Percentiles rank a stretch among this genome's conserved stretches.
phyloP scores from a whole-genome alignment of 1,284 basidiomycete species.

The Ustilago curta region DNA sequence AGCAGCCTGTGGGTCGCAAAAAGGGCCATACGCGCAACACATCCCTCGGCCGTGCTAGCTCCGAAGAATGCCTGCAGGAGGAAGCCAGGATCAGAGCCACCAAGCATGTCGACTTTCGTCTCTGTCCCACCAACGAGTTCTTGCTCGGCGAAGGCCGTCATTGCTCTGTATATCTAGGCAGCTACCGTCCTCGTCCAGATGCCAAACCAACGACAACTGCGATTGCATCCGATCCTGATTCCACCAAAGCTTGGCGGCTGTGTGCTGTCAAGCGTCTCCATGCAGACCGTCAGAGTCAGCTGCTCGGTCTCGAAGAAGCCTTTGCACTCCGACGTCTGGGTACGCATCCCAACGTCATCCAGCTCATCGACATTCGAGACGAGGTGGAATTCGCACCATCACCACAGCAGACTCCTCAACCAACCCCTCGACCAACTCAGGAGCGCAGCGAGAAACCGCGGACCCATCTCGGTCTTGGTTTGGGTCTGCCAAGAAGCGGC shows the following conservation, averaged over 20 bases:
- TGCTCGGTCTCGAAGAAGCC: conserved; percentile 66
- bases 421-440: background rate
- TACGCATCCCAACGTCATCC: conserved; percentile 61
- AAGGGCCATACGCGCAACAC: conserved; percentile 47
- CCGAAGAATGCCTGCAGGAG: conserved; percentile 60
- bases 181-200: conserved; percentile 39
- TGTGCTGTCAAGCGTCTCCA: conserved; percentile 68
- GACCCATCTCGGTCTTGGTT: conserved; percentile 11
- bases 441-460: background rate
- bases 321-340: conserved; percentile 66
- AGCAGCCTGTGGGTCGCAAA: conserved; percentile 16
- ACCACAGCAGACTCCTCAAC: conserved; percentile 22
- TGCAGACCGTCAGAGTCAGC: conserved; percentile 63
- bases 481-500: conserved; percentile 18
- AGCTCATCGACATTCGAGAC: conserved; percentile 63
- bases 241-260: conserved; percentile 48
- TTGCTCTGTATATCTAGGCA: conserved; percentile 64
- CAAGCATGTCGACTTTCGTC: conserved; percentile 61
- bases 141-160: conserved; percentile 65
- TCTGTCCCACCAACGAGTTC: conserved; percentile 58
- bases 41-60: conserved; percentile 56
- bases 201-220: background rate
- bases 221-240: background rate
- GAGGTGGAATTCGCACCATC: conserved; percentile 57
- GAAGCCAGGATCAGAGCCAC: conserved; percentile 52